Evolutionary conservation across 352 stramenopile species (phyloP).

Genomic region (Phytophthora pluvialis): DNA sequence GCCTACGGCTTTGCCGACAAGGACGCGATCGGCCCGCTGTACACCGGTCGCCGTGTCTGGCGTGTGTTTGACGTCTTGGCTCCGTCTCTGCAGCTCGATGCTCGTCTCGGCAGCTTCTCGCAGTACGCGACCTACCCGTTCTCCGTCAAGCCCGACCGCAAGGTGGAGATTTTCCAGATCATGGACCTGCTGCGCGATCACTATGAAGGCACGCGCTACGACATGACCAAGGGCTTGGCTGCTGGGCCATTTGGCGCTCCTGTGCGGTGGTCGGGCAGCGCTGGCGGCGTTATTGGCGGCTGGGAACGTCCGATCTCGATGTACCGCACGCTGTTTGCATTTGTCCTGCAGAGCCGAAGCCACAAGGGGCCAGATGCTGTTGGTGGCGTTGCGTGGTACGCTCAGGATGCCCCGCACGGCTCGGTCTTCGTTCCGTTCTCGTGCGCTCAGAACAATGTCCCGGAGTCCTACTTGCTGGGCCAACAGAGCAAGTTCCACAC

Average conservation of each 20-base stretch:
- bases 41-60: conserved; percentile 89
- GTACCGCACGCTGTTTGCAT: conserved; percentile 88
- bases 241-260: conserved; percentile 92
- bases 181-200: conserved; percentile 90
- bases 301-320: conserved; percentile 93
- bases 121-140: conserved; percentile 90
- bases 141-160: conserved; percentile 78
- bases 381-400: conserved; percentile 73
- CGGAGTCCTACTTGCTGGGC: conserved; percentile 62
- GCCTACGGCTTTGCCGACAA: conserved; percentile 73
- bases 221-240: conserved; percentile 84
- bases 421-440: conserved; percentile 83
- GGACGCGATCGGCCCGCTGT: conserved; percentile 67
- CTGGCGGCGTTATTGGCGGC: conserved; percentile 58
- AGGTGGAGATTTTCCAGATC: conserved; percentile 68
- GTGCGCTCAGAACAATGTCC: conserved; percentile 52
- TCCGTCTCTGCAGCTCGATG: conserved; percentile 77
- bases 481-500: conserved; percentile 74
- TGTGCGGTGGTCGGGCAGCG: conserved; percentile 77
- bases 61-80: conserved; percentile 84
- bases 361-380: conserved; percentile 45
- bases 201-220: conserved; percentile 91
- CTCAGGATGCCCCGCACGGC: conserved; percentile 63
- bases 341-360: conserved; percentile 66
- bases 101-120: conserved; percentile 64